Percentiles rank a stretch among this genome's conserved stretches.
Conservation (phyloP, 2,329 filamentous ascomycete genomes). For the Ciborinia camelliae region DNA sequence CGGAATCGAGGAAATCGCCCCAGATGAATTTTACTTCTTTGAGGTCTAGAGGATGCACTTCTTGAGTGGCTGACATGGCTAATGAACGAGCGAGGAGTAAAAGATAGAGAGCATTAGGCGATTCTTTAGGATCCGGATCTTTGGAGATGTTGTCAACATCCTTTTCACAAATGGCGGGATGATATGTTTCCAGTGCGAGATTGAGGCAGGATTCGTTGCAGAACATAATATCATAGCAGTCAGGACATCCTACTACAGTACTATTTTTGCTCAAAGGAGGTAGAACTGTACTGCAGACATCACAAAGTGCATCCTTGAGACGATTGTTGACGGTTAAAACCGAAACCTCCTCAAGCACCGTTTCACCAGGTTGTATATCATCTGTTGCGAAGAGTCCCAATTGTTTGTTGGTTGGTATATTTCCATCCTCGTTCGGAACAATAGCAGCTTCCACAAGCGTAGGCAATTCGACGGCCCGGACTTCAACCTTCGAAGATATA, state of each 20-base stretch:
- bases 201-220: slow-evolving; percentile 59
- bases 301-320: slow-evolving; percentile 81
- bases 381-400: slow-evolving; percentile 86
- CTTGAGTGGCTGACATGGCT: slow-evolving; percentile 60
- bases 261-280: slow-evolving; percentile 53
- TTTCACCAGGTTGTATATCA: slow-evolving; percentile 72
- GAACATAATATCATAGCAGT: slow-evolving; percentile 64
- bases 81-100: slow-evolving; percentile 59
- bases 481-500: slow-evolving; percentile 78
- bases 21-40: slow-evolving; percentile 65
- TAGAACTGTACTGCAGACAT: slow-evolving; percentile 77
- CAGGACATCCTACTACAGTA: slow-evolving; percentile 53
- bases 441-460: slow-evolving; percentile 54
- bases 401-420: slow-evolving; percentile 63
- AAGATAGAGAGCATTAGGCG: slow-evolving; percentile 60
- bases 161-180: slow-evolving; percentile 63
- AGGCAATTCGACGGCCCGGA: slow-evolving; percentile 72
- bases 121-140: slow-evolving; percentile 57
- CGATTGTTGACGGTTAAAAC: slow-evolving; percentile 86
- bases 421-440: slow-evolving; percentile 47
- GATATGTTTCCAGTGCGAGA: slow-evolving; percentile 57
- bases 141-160: slow-evolving; percentile 64
- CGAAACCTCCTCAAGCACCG: slow-evolving; percentile 77
- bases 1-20: slow-evolving; percentile 60
- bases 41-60: slow-evolving; percentile 60